phyloP scores from a whole-genome alignment of 257 asterid genomes.

The Eustoma russellianum region DNA sequence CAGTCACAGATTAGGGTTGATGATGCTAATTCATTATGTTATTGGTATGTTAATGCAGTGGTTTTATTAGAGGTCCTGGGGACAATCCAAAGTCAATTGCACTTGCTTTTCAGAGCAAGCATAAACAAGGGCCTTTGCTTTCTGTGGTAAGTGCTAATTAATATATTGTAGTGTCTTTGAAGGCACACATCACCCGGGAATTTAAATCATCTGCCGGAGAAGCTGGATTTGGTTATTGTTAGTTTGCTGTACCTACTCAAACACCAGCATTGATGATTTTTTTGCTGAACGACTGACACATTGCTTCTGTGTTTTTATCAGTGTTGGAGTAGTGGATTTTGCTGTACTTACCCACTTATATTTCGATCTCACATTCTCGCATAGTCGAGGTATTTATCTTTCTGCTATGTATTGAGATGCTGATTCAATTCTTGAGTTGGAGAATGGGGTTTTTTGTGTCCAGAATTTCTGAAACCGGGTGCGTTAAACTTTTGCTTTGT shows the following conservation, averaged over 20 bases:
- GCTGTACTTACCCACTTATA: conserved; percentile 94
- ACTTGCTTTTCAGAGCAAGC: conserved; percentile 75
- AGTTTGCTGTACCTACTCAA: too few relatives aligned
- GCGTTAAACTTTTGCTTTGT: too few relatives aligned
- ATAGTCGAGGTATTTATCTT: conserved; percentile 11
- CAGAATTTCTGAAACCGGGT: too few relatives aligned
- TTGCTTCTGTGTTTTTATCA: conserved; percentile 26
- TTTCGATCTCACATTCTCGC: conserved; percentile 49
- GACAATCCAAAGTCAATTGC: conserved; percentile 80
- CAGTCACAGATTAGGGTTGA: too few relatives aligned
- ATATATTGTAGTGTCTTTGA: too few relatives aligned
- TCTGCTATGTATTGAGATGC: neutral
- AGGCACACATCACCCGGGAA: too few relatives aligned
- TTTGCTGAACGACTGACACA: neutral
- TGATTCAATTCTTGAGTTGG: too few relatives aligned
- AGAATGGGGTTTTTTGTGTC: too few relatives aligned
- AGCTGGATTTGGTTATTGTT: too few relatives aligned
- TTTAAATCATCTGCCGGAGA: too few relatives aligned
- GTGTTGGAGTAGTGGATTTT: conserved; percentile 97
- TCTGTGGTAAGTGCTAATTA: conserved; percentile 67
- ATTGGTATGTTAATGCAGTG: conserved; percentile 39
- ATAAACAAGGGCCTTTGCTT: conserved; percentile 91
- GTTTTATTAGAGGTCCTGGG: conserved; percentile 97
- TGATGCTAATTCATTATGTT: conserved; percentile 1
- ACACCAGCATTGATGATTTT: too few relatives aligned